Base-by-base conservation (phyloP, 768 basidiomycete genomes). In the Mycena kentingensis region DNA sequence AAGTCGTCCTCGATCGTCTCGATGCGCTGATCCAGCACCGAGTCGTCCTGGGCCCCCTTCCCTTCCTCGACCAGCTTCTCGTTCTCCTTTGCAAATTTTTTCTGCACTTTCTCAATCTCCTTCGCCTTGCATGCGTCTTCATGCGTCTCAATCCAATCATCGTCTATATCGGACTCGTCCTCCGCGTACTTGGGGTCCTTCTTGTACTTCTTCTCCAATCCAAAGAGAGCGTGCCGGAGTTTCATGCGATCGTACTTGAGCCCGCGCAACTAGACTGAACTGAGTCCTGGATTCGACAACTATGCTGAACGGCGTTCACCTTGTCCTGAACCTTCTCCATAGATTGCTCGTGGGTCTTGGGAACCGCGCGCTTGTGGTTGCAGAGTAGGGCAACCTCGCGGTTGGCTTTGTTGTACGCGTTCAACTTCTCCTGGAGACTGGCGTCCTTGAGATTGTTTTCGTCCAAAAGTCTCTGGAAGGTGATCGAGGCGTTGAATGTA, bases 241-340 rank as follows among this genome's bases (percentile, higher is more conserved):
- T 98, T 98, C 93, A 95, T 95, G 28, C 94, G 87, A 54, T 98
- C 94, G 65, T 99, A 98, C 70, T 98, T 98, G 64, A 99, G 72
- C 13, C 82, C 80, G 36, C 88, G 87, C 56, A 92, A 80, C 95
- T 98, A 63, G 12, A 25, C 58, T 37, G 22, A 41, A 31, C 16
- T 25, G 34, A 32, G 36, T n/a, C 15, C 38, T 13, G 41, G 51
- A n/a, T 44, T 18, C 12, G 46, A n/a, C 29, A 28, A 31, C 18
- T 24, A 6, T 25, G 12, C 25, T 16, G n/a, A 34, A 38, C 45
- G 15, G 24, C 42, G 71, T 79, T 16, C 62, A 94, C 96, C 78
- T 91, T 94, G 66, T 97, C 84, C 15, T 78, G 80, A 83, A 98
- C 88, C 73, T 92, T 98, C 63, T 88, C 87, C 92, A 98, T 97